phyloP scores from a whole-genome alignment of 2,329 filamentous ascomycete genomes.

The Gaeumannomyces sp. region DNA sequence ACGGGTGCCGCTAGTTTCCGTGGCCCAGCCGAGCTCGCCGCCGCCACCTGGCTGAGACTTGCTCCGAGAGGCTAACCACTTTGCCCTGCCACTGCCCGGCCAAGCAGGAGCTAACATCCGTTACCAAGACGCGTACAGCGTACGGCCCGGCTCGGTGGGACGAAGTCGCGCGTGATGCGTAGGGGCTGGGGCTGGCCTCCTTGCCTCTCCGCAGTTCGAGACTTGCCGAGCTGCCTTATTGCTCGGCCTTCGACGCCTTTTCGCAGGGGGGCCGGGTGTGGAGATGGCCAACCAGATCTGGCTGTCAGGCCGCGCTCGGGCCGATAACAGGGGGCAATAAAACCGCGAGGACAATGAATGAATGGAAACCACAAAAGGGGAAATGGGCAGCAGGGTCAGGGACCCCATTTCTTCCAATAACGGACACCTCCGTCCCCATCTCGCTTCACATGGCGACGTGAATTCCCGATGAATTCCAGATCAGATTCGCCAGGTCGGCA shows the following conservation, averaged over 20 bases:
- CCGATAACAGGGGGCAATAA: conserved; percentile 2
- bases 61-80: too few species aligned
- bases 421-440: conserved; percentile 49
- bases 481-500: not conserved
- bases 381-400: not conserved
- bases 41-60: too few species aligned
- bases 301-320: conserved; percentile 4
- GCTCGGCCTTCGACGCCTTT: not conserved
- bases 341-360: not conserved
- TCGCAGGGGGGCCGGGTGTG: not conserved
- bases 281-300: conserved; percentile 1
- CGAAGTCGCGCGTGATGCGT: not conserved
- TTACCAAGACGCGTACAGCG: not conserved
- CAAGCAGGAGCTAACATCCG: too few species aligned
- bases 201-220: not conserved
- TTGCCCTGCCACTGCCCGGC: too few species aligned
- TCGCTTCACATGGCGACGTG: conserved; percentile 54
- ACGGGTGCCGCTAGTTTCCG: not conserved
- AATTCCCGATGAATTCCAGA: conserved; percentile 34
- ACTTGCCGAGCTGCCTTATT: not conserved
- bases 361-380: not conserved
- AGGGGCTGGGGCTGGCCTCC: too few species aligned
- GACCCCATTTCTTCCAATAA: not conserved
- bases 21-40: not conserved
- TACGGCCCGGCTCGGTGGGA: not conserved